These are phyloP conservation scores for Lachnellula cervina DNA, from an alignment of 2,329 filamentous ascomycete genomes.

Conservation along the genomic window DNA sequence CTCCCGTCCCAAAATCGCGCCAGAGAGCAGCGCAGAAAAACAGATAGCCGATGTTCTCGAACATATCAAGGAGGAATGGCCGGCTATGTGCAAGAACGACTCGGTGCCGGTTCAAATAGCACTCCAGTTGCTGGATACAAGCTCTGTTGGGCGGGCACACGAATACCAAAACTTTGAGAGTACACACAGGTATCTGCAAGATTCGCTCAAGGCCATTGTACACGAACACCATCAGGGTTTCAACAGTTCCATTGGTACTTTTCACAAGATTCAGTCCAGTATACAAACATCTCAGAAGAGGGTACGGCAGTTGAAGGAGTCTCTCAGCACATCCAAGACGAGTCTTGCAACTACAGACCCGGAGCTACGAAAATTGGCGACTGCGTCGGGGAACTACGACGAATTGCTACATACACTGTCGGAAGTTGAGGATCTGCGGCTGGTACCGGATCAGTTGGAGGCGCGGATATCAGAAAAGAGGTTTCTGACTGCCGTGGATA, in stretches of 20 bases:
- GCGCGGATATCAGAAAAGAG: slow-evolving; percentile 94
- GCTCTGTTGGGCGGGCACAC: slow-evolving; percentile 85
- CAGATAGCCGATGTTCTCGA: slow-evolving; percentile 54
- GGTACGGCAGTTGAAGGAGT: slow-evolving; percentile 76
- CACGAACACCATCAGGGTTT: slow-evolving; percentile 99
- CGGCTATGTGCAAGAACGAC: slow-evolving; percentile 80
- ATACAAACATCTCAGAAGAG: slow-evolving; percentile 84
- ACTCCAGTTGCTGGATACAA: slow-evolving; percentile 89
- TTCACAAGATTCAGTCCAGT: slow-evolving; percentile 95
- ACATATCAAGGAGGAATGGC: slow-evolving; percentile 85
- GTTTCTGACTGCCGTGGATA: slow-evolving; percentile 87
- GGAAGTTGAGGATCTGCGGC: slow-evolving; percentile 81
- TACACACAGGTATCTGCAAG: slow-evolving; percentile 84
- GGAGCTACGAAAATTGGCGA: slow-evolving; percentile 84
- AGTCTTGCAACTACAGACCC: slow-evolving; percentile 82
- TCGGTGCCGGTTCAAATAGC: slow-evolving; percentile 92
- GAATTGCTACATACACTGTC: slow-evolving; percentile 78
- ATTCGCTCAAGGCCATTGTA: slow-evolving; percentile 87
- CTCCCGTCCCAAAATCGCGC: slow-evolving; percentile 17
- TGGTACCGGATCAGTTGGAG: slow-evolving; percentile 87
- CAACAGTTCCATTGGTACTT: slow-evolving; percentile 97
- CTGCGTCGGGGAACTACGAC: slow-evolving; percentile 84
- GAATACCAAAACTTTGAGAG: slow-evolving; percentile 81
- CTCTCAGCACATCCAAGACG: slow-evolving; percentile 73
- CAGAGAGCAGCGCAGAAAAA: slow-evolving; percentile 29